These are phyloP conservation scores for Bolboschoenus planiculmis DNA, from an alignment of 176 grass and related monocot genomes.

Conservation along the genomic window DNA sequence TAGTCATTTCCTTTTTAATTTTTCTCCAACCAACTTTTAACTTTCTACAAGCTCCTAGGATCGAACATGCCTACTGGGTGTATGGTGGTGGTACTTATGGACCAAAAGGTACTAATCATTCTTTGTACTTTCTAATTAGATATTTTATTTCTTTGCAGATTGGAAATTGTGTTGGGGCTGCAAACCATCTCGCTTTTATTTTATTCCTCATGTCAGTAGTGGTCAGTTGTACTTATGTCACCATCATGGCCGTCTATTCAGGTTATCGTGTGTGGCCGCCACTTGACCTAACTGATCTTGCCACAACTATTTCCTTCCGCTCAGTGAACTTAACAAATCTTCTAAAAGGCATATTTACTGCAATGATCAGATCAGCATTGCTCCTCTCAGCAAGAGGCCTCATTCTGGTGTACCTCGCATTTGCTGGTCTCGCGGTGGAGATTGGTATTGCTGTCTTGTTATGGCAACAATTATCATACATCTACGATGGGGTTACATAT, in stretches of 20 bases:
- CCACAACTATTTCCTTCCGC: constrained; percentile 19
- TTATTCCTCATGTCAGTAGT: constrained; percentile 81
- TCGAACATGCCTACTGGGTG: background rate
- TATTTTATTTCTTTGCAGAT: constrained; percentile 63
- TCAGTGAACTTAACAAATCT: constrained; percentile 32
- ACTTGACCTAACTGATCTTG: constrained; percentile 35
- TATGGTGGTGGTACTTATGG: background rate
- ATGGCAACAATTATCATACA: constrained; percentile 85
- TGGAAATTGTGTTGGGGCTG: constrained; percentile 82
- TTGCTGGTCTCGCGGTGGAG: constrained; percentile 77
- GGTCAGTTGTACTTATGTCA: constrained; percentile 65
- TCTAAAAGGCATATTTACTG: constrained; percentile 39
- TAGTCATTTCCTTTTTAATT: background rate
- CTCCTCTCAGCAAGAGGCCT: constrained; percentile 84
- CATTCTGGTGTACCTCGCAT: constrained; percentile 77
- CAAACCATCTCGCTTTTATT: constrained; percentile 74
- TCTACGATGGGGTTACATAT: constrained; percentile 87
- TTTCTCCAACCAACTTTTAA: background rate
- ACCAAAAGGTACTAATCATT: background rate
- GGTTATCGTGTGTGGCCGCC: constrained; percentile 75
- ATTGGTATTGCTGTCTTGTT: constrained; percentile 68
- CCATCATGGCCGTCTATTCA: constrained; percentile 55
- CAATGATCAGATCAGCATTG: constrained; percentile 48
- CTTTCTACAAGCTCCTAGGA: background rate
- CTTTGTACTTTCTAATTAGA: background rate